phyloP scores from a whole-genome alignment of 805 yeast genomes.

The Lipomyces chichibuensis region DNA sequence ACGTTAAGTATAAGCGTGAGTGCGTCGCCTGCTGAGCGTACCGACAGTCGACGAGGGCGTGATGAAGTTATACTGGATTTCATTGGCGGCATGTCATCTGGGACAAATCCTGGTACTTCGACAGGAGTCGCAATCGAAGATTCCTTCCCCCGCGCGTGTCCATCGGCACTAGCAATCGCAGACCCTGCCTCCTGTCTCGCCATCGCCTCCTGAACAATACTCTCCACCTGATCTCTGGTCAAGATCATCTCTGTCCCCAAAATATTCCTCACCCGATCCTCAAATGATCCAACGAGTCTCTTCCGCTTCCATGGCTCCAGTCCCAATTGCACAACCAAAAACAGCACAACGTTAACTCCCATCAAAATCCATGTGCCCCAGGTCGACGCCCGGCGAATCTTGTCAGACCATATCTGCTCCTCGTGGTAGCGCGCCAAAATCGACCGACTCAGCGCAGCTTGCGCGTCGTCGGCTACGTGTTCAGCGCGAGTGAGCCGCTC shows the following conservation, averaged over 20 bases:
- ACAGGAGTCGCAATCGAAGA: not conserved
- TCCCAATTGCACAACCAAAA: conserved; percentile 78
- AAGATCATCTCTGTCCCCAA: conserved; percentile 45
- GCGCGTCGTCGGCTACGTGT: conserved; percentile 64
- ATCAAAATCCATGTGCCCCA: conserved; percentile 94
- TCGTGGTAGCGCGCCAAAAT: conserved; percentile 90
- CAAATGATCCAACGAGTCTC: conserved; percentile 79
- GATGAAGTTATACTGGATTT: not conserved
- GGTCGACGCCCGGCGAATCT: conserved; percentile 88
- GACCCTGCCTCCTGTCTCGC: not conserved
- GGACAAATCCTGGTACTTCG: not conserved
- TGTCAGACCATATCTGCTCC: conserved; percentile 98
- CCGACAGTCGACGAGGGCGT: not conserved
- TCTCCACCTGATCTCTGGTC: not conserved
- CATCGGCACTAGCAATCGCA: not conserved
- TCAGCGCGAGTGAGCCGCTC: conserved; percentile 58
- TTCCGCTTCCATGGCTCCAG: conserved; percentile 95
- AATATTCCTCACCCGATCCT: conserved; percentile 67
- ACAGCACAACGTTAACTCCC: conserved; percentile 80
- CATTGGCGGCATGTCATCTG: not conserved
- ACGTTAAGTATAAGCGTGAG: conserved; percentile 1
- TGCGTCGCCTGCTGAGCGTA: conserved; percentile 5
- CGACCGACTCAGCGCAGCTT: conserved; percentile 68
- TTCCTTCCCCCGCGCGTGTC: not conserved
- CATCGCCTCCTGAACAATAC: not conserved